Base-by-base conservation (phyloP, 441 rosid genomes). In the Melastoma candidum region DNA sequence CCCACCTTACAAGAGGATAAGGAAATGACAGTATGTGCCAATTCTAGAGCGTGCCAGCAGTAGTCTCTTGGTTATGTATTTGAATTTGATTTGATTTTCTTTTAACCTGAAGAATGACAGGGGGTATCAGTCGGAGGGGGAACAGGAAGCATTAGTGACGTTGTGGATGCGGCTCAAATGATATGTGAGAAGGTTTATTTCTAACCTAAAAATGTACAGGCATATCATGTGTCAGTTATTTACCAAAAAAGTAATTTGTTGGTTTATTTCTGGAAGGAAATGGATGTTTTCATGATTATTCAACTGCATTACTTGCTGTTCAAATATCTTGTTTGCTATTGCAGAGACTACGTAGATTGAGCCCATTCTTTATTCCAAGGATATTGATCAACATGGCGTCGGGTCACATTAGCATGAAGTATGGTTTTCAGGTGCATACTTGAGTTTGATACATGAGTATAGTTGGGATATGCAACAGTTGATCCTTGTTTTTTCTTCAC, bases 71-170 rank as follows among this genome's bases (percentile, higher is more conserved):
- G 36, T 27, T n/a, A n/a, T 46, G 45, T 49, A 2, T 56, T 7
- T 1, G 10, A 26, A 26, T 26, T 50, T 43, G 54, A 29, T 50
- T 11, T 57, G 55, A 29, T 63, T 68, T 64, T 48, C 54, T 58
- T 54, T 73, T 60, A 68, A 66, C 66, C 39, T 53, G 72, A 75
- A 73, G 69, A 73, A 68, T 56, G 58, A 48, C 77, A 90, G 95
- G 98, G 98, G 59, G 94, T 92, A 62, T 87, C 97, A 12, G 85
- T 92, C 54, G 98, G 98, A 46, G 95, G 89, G 46, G 95, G 95
- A 53, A 92, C 77, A 26, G 98, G 95, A 72, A 92, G 98, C 71
- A 87, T 92, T 50, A 61, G 78, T 60, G 98, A 92, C 55, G 73
- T 79, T 54, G 58, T 92, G 47, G 95, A 83, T 58, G 98, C 95